These are phyloP conservation scores for Cercospora sp. DNA, from an alignment of 2,329 filamentous ascomycete species.

Conservation along the genomic window DNA sequence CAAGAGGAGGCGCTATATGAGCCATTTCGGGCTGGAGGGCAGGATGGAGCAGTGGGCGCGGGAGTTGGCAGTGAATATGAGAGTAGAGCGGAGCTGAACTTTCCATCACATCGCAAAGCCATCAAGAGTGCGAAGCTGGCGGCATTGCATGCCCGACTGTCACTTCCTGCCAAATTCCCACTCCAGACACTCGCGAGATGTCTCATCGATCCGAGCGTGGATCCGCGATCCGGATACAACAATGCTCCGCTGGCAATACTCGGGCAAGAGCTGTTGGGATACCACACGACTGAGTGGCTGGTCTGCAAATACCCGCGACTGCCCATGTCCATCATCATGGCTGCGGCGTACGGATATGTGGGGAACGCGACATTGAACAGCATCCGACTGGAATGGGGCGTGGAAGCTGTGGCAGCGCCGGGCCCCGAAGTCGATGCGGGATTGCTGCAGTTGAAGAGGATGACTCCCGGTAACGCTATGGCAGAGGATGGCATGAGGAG, in stretches of 20 bases:
- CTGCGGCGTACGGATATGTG: constrained; percentile 79
- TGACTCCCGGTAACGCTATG: constrained; percentile 46
- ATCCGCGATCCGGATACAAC: constrained; percentile 78
- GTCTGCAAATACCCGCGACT: constrained; percentile 87
- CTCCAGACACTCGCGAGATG: constrained; percentile 82
- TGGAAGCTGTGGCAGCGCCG: constrained; percentile 81
- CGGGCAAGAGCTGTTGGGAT: constrained; percentile 79
- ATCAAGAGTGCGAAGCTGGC: constrained; percentile 81
- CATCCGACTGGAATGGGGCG: constrained; percentile 83
- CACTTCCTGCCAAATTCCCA: constrained; percentile 77
- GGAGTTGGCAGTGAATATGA: constrained; percentile 24
- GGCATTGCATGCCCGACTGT: constrained; percentile 85
- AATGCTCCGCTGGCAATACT: constrained; percentile 80
- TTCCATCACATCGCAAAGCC: constrained; percentile 47
- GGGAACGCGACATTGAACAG: constrained; percentile 72
- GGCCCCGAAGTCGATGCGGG: constrained; percentile 91
- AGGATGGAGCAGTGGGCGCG: constrained; percentile 33
- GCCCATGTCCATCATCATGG: constrained; percentile 82
- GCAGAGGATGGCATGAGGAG: constrained; percentile 32
- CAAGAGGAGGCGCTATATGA: constrained; percentile 12
- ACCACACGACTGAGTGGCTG: constrained; percentile 85
- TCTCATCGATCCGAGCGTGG: constrained; percentile 82
- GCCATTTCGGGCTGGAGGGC: not conserved
- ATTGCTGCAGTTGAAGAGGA: constrained; percentile 72
- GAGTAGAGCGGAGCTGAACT: constrained; percentile 21